Evolutionary conservation across 1,139 yeast genomes (phyloP).

Genomic region (Zhuliangozyma blackwelliae): DNA sequence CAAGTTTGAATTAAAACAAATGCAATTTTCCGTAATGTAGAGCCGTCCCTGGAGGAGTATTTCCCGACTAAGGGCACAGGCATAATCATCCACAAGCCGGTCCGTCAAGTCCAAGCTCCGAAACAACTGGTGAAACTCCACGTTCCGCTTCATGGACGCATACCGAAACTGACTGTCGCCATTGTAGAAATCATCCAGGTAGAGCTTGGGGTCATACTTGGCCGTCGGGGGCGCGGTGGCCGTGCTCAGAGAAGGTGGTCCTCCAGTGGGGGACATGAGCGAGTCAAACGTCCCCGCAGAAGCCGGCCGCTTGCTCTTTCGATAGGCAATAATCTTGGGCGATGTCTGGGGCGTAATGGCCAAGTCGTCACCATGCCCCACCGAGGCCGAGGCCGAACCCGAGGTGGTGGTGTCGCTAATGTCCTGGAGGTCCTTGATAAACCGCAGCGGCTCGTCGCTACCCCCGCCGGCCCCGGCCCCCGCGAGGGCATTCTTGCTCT

Average conservation of each 20-base stretch:
- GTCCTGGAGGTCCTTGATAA: constrained; percentile 10
- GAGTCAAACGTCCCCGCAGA: constrained; percentile 25
- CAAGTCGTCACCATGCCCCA: constrained; percentile 4
- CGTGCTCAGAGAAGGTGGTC: neutral
- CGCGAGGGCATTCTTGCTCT: constrained; percentile 5
- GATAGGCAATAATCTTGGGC: constrained; percentile 47
- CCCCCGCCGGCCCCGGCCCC: neutral
- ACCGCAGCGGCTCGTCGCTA: neutral
- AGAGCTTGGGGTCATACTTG: constrained; percentile 30
- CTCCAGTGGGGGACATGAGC: constrained; percentile 8
- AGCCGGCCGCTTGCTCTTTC: constrained; percentile 36
- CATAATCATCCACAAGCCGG: constrained; percentile 73
- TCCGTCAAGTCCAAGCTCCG: constrained; percentile 66
- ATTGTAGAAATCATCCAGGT: constrained; percentile 31
- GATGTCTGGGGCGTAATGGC: constrained; percentile 13
- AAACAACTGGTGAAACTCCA: constrained; percentile 77
- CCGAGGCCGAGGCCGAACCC: neutral
- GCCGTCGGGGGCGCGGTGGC: constrained; percentile 15
- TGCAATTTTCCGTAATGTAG: constrained; percentile 72
- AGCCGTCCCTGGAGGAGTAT: constrained; percentile 88
- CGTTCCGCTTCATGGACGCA: constrained; percentile 68
- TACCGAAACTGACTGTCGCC: constrained; percentile 38
- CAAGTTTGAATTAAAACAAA: constrained; percentile 89
- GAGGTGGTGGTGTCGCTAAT: constrained; percentile 4
- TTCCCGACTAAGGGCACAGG: constrained; percentile 87